A percentile compares a stretch with the other conserved stretches of the same genome.
These are phyloP conservation scores for Evernia prunastri DNA, from an alignment of 495 filamentous ascomycete genomes.

Conservation along the genomic window DNA sequence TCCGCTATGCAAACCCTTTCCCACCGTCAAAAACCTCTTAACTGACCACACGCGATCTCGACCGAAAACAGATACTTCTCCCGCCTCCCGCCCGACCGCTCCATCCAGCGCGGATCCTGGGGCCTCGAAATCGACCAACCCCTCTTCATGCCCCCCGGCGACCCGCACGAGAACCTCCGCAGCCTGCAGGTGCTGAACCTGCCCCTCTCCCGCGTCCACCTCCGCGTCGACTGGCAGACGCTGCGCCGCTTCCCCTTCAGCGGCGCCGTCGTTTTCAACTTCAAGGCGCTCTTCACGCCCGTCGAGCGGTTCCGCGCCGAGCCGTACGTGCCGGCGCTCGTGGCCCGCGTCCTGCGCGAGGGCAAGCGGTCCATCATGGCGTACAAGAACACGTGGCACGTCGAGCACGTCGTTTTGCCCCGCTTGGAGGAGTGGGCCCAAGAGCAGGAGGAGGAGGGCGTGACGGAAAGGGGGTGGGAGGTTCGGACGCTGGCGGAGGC, in stretches of 20 bases:
- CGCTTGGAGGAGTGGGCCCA: slow-evolving; percentile 57
- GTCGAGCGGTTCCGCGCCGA: slow-evolving; percentile 68
- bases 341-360: slow-evolving; percentile 61
- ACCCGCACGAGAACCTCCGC: slow-evolving; percentile 58
- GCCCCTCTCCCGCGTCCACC: slow-evolving; percentile 51
- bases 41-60: too few species aligned
- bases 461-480: slow-evolving; percentile 61
- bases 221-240: slow-evolving; percentile 93
- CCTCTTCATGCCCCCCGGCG: slow-evolving; percentile 71
- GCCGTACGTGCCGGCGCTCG: slow-evolving; percentile 61
- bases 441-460: slow-evolving; percentile 62
- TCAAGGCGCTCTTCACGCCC: slow-evolving; percentile 83
- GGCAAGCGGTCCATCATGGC: slow-evolving; percentile 71
- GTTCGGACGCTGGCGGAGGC: slow-evolving; percentile 70
- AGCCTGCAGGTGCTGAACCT: slow-evolving; percentile 51
- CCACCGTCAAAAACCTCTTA: too few species aligned
- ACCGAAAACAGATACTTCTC: slow-evolving; percentile 74
- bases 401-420: slow-evolving; percentile 68
- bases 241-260: slow-evolving; percentile 74
- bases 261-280: slow-evolving; percentile 77
- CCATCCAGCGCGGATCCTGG: slow-evolving; percentile 88
- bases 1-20: not conserved
- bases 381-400: slow-evolving; percentile 84
- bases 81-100: slow-evolving; percentile 64
- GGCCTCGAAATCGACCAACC: slow-evolving; percentile 71